Evolutionary conservation across 768 basidiomycete genomes (phyloP).

Genomic region (Leccinellum albellum): DNA sequence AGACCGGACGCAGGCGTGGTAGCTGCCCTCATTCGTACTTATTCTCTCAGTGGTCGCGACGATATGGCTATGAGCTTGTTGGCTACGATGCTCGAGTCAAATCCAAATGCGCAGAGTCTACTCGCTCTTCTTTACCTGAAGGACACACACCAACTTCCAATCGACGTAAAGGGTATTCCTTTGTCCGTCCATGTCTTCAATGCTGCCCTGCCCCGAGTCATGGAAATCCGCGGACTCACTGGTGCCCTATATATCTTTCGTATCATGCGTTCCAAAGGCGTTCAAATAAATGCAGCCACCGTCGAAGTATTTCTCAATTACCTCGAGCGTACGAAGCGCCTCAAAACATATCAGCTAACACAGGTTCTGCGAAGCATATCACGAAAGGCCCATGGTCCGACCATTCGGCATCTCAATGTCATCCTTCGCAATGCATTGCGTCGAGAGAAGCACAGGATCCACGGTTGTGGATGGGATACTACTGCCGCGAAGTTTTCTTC

Average conservation of each 20-base stretch:
- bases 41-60: slow-evolving; percentile 44
- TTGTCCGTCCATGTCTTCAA: slow-evolving; percentile 57
- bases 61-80: slow-evolving; percentile 52
- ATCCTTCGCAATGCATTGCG: slow-evolving; percentile 52
- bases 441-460: slow-evolving; percentile 43
- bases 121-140: slow-evolving; percentile 21
- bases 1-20: slow-evolving; percentile 44
- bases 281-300: slow-evolving; percentile 54
- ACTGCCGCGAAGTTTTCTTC: slow-evolving; percentile 38
- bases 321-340: slow-evolving; percentile 41
- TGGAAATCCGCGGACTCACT: slow-evolving; percentile 47
- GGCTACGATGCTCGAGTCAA: slow-evolving; percentile 40
- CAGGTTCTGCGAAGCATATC: slow-evolving; percentile 45
- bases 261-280: slow-evolving; percentile 50
- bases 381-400: slow-evolving; percentile 40
- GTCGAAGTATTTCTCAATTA: slow-evolving; percentile 52
- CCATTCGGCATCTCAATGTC: slow-evolving; percentile 55
- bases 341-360: slow-evolving; percentile 45
- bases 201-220: slow-evolving; percentile 49
- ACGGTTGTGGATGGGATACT: slow-evolving; percentile 46
- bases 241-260: slow-evolving; percentile 45
- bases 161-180: slow-evolving; percentile 27
- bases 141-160: slow-evolving; percentile 12
- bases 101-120: slow-evolving; percentile 22
- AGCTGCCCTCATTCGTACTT: slow-evolving; percentile 56